Base-by-base conservation (phyloP, 148 eudicot genomes). In the Camellia sinensis region DNA sequence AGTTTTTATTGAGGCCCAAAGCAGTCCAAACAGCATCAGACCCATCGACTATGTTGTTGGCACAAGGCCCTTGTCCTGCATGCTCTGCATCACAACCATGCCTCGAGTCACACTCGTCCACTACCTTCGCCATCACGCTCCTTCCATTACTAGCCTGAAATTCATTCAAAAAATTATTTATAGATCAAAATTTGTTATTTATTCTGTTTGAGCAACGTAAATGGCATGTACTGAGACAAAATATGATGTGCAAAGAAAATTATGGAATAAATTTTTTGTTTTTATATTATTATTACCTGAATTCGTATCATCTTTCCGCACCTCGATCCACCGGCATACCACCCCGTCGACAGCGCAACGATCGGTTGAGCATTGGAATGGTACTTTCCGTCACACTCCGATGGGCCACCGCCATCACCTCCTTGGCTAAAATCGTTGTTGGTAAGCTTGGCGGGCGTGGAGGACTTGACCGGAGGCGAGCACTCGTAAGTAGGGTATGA, bases 101-200 rank as follows among this genome's bases (percentile, higher is more conserved):
- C 70, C 46, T 66, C 40, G 70, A 66, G 45, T 67, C 71, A 15
- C 71, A 67, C 71, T 67, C 71, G 3, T 45, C 73, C 73, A 45
- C 73, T 18, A 69, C 73, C 54, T 69, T 69, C 13, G 29, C 73
- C 0, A 6, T 17, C 13, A 45, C 53, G 29, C 73, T 69, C 29
- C 29, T 8, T 18, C 73, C 73, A 3, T 69, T 69, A 44, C 22
- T 18, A 3, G 73, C 37, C 37, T 29, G 37, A 29, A 29, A 29
- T 29, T 29, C 37, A 29, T 29, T 29, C 37, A 29, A 29, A 29
- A 29, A 29, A 29, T 29, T 29, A 29, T 29, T 1, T 29, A 29
- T 29, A 29, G 1, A 29, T 29, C 37, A 29, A 29, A 29, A 29
- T 29, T 29, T 29, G 37, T 29, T 29, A 29, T 29, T 29, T 29